Base-by-base conservation (phyloP, 2,329 filamentous ascomycete species). In the Phyllosticta citribraziliensis region DNA sequence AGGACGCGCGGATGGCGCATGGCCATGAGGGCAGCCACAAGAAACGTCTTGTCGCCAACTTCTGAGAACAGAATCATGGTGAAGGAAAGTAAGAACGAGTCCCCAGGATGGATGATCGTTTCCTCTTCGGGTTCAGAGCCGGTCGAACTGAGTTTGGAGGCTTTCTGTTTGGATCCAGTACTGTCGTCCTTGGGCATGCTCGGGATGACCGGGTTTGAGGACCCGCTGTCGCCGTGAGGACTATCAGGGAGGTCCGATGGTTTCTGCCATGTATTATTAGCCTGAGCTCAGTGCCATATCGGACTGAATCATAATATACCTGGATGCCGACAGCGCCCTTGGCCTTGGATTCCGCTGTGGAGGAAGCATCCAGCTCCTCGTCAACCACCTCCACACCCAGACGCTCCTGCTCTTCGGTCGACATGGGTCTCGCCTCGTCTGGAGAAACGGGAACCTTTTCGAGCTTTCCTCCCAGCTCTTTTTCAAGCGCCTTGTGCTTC, bases 11-110 rank as follows among this genome's bases (percentile, higher is more conserved):
- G 88, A 70, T 99, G 93, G 73, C 96, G 94, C 94, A 99, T 99
- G 12, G 94, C 94, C 94, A 99, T 99, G 19, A 99, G 84, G 8
- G 92, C 93, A 6, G 94, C 94, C 22, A 99, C 91, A 52, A 99
- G 82, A 79, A 99, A 99, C 0, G 94, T 99, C 78, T 99, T 99
- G 83, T 99, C 94, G 65, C 94, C 94, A 68, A 99, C 86, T 74
- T 99, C 94, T 55, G 93, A 97, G 68, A 97, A 88, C 64, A 97
- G 79, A 69, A 99, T 99, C 94, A 97, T 99, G 62, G 92, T 93
- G 63, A 97, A 85, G 17, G 94, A 96, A 33, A 97, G 85, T 12
- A 96, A 71, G 70, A 94, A 95, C 3, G 94, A 97, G 74, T 99
- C 93, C 69, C 86, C 79, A 19, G 90, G 89, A 64, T 86, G 88